phyloP scores from a whole-genome alignment of 1,284 basidiomycete genomes.

The Moniliella sp. region DNA sequence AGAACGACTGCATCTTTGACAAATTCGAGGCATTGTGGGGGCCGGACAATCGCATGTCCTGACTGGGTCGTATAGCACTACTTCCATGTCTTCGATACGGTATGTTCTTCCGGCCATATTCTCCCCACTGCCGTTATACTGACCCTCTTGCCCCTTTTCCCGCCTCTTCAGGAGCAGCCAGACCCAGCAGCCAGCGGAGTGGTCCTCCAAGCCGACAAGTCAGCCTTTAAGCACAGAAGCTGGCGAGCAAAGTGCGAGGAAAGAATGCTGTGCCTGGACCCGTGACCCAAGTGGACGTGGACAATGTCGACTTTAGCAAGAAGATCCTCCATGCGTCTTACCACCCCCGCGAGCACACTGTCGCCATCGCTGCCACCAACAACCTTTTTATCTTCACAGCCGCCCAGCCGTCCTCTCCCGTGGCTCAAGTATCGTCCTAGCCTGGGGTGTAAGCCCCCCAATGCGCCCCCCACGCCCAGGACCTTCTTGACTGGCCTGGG shows the following conservation, averaged over 20 bases:
- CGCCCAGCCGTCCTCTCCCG: too few species aligned
- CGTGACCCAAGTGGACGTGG: constrained; percentile 36
- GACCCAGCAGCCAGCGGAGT: constrained; percentile 49
- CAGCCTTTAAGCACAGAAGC: constrained; percentile 94
- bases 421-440: too few species aligned
- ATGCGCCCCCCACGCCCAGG: too few species aligned
- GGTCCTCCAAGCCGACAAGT: constrained; percentile 93
- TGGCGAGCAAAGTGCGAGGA: constrained; percentile 49
- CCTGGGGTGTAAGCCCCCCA: too few species aligned
- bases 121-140: too few species aligned
- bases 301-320: constrained; percentile 58
- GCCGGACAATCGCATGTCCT: constrained; percentile 25
- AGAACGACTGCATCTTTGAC: constrained; percentile 99
- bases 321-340: constrained; percentile 72
- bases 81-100: constrained; percentile 97
- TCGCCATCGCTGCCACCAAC: constrained; percentile 40
- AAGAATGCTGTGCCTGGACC: constrained; percentile 53
- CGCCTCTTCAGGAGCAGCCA: too few species aligned
- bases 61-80: constrained; percentile 92
- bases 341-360: constrained; percentile 92
- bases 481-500: too few species aligned
- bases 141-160: too few species aligned
- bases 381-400: constrained; percentile 40
- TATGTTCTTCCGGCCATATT: too few species aligned
- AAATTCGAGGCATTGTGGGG: constrained; percentile 50